Evolutionary conservation across 306 rosid species (phyloP), one percentile per base, ranked within the genome.

Genomic region (Delonix regia): DNA sequence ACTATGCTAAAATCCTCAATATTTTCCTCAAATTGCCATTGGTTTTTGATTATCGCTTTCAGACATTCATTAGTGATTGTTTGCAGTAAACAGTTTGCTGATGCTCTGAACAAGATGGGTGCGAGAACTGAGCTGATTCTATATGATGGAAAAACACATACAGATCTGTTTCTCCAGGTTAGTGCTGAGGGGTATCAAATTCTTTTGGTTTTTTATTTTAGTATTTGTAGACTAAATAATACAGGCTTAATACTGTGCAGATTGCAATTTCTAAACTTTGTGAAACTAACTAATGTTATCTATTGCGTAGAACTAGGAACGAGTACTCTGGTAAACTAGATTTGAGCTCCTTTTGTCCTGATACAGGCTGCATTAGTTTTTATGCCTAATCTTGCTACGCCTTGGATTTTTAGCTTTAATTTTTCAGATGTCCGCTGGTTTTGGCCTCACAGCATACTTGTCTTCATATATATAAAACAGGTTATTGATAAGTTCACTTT

Each of bases 121-220:
- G 97, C 84, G 51, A 87, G 62, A 85, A 89, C 88, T 70, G 87
- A 88, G 78, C 79, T 96, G 22, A 74, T 91, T 83, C 85, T 93
- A 18, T 96, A 83, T 22, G 88, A 90, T 21, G 99, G 98, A 34
- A 93, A 96, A 87, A 91, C 88, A 34, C 99, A 96, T 86, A 96
- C 99, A 71, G 99, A 96, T 88, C 81, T 96, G 89, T 96, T 96
- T 85, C 87, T 96, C 66, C 97, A 96, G 81, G 99, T 91, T 87
- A 83, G 92, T 81, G 64, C 51, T 47, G 49, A 25, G 14, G 69
- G 21, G 6, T 78, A 67, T 48, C 38, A 21, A 34, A 33, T 59
- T 82, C 41, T 72, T 48, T 15, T 72, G 8, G 24, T 62, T 25
- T 24, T 45, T 41, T 28, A 65, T 69, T 67, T 69, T 8, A 30